These are phyloP conservation scores for Phytophthora capsici DNA, from an alignment of 352 stramenopile genomes.

Conservation along the genomic window DNA sequence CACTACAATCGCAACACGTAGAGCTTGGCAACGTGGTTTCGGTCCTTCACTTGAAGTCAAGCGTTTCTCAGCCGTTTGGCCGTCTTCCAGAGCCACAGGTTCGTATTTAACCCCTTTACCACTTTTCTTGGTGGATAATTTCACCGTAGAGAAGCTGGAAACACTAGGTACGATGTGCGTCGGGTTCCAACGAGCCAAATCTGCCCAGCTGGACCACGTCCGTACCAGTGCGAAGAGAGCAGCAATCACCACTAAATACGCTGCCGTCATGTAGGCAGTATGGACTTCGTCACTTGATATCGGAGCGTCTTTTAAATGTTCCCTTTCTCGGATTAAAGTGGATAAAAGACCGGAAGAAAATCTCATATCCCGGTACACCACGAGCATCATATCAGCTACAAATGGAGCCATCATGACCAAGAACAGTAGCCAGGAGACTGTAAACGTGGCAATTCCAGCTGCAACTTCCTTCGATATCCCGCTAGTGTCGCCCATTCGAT, in stretches of 20 bases:
- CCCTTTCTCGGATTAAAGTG: neutral
- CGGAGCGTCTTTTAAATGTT: constrained; percentile 4
- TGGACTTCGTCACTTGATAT: constrained; percentile 8
- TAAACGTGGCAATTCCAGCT: constrained; percentile 1
- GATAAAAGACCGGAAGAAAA: constrained; percentile 7
- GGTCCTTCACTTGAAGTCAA: neutral
- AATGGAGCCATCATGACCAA: constrained; percentile 1
- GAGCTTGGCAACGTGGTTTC: neutral
- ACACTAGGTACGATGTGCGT: neutral
- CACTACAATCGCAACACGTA: constrained; percentile 1
- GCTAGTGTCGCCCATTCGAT: neutral
- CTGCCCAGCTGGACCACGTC: neutral
- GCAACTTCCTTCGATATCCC: neutral
- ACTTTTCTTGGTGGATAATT: constrained; percentile 1
- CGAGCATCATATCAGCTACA: constrained; percentile 12
- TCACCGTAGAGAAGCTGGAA: neutral
- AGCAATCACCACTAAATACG: constrained; percentile 1
- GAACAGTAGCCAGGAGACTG: constrained; percentile 5
- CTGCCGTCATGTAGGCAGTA: neutral
- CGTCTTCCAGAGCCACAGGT: constrained; percentile 4
- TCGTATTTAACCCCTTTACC: neutral
- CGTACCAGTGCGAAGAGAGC: constrained; percentile 4
- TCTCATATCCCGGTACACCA: constrained; percentile 4
- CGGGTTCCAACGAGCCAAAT: constrained; percentile 9
- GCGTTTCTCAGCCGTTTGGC: neutral